These are phyloP conservation scores for barley (Hordeum vulgare) DNA, from an alignment of 176 grass and related monocot species.

Conservation along the genomic window MorexV3_pseudomolecules_assembly NC_058524.1:399422668-399423167, in stretches of 20 bases:
- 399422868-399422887: conserved; percentile 55
- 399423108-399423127: conserved; percentile 57
- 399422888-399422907: conserved; percentile 55
- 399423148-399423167: conserved; percentile 31
- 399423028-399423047: conserved; percentile 50
- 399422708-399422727: conserved; percentile 98
- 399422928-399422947: conserved; percentile 53
- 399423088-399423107: conserved; percentile 37
- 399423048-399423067: conserved; percentile 49
- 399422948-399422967: conserved; percentile 11
- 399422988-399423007: conserved; percentile 12
- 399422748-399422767: conserved; percentile 51
- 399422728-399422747: conserved; percentile 87
- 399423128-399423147: conserved; percentile 70
- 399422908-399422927: conserved; percentile 39
- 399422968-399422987: conserved; percentile 18
- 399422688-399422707: conserved; percentile 74
- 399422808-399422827: conserved; percentile 36
- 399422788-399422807: conserved; percentile 41
- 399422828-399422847: conserved; percentile 34
- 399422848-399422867: conserved; percentile 75
- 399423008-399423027: conserved; percentile 20
- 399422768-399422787: conserved; percentile 19
- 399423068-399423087: conserved; percentile 37
- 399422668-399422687: conserved; percentile 90